Percentiles rank a stretch among this genome's conserved stretches.
phyloP scores from a whole-genome alignment of 225 moss, liverwort and hornwort species.

The Climacium dendroides region DNA sequence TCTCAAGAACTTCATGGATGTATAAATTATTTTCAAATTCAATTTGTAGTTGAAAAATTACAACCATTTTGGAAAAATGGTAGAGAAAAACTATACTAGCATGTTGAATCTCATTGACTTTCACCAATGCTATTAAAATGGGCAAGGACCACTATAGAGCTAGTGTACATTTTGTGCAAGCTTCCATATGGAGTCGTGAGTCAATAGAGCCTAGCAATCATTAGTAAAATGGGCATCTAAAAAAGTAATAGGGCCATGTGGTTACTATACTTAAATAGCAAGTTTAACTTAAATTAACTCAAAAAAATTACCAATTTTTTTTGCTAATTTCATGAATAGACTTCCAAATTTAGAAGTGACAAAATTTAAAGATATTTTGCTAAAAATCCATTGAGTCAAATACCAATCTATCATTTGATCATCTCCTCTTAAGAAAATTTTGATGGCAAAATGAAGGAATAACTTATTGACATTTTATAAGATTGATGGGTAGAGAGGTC shows the following conservation, averaged over 20 bases:
- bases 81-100: rapidly evolving
- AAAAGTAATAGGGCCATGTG: rapidly evolving
- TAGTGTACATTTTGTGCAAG: too few relatives aligned
- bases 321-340: background rate
- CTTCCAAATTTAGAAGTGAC: rapidly evolving
- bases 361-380: background rate
- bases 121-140: too few relatives aligned
- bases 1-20: too few relatives aligned
- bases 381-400: background rate
- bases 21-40: too few relatives aligned
- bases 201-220: too few relatives aligned
- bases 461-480: rapidly evolving
- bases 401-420: background rate
- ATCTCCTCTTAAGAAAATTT: background rate
- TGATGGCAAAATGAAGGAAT: too few relatives aligned
- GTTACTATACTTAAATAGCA: background rate
- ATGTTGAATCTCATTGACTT: too few relatives aligned
- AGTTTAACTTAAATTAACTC: rapidly evolving
- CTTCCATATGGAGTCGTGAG: too few relatives aligned
- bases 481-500: rapidly evolving
- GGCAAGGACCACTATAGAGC: too few relatives aligned
- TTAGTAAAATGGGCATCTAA: too few relatives aligned
- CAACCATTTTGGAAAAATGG: too few relatives aligned
- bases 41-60: too few relatives aligned
- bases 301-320: rapidly evolving